Evolutionary conservation across 371 early-diverging fungal genomes (phyloP).

Genomic region (Rhizopus delemar): DNA sequence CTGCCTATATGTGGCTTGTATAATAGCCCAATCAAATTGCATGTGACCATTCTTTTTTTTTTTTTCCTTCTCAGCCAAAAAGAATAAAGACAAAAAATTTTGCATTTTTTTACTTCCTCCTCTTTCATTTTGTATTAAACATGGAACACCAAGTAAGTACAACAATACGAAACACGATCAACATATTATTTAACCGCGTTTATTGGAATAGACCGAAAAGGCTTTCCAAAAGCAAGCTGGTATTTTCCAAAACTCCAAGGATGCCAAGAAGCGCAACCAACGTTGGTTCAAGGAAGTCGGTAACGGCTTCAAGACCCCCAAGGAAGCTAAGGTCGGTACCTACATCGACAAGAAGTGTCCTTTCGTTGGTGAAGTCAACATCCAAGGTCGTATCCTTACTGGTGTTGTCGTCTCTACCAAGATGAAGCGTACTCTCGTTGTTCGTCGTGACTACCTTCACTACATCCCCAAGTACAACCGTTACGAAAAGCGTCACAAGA

Average conservation of each 20-base stretch:
- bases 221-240: conserved; percentile 97
- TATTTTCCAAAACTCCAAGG: conserved; percentile 94
- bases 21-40: conserved; percentile 2
- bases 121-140: conserved; percentile 24
- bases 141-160: conserved; percentile 36
- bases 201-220: conserved; percentile 66
- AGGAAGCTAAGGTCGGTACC: conserved; percentile 93
- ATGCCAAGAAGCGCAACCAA: conserved; percentile 72
- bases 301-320: conserved; percentile 99
- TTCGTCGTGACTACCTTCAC: conserved; percentile 99
- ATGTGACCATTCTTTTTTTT: conserved; percentile 11
- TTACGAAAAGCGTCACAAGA: conserved; percentile 99
- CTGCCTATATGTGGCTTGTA: conserved; percentile 14
- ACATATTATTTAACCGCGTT: too few relatives aligned
- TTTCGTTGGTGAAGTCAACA: conserved; percentile 97
- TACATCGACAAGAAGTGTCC: conserved; percentile 99
- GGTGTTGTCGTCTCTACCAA: conserved; percentile 97
- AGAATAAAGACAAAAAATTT: conserved; percentile 1
- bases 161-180: neutral
- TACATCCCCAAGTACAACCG: conserved; percentile 99
- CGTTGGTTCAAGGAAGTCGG: conserved; percentile 99
- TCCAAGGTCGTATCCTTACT: conserved; percentile 98
- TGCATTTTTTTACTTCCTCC: conserved; percentile 18
- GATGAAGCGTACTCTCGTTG: conserved; percentile 98
- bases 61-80: conserved; percentile 4